phyloP scores from a whole-genome alignment of 306 rosid genomes.

The Trichosanthes truncata region DNA sequence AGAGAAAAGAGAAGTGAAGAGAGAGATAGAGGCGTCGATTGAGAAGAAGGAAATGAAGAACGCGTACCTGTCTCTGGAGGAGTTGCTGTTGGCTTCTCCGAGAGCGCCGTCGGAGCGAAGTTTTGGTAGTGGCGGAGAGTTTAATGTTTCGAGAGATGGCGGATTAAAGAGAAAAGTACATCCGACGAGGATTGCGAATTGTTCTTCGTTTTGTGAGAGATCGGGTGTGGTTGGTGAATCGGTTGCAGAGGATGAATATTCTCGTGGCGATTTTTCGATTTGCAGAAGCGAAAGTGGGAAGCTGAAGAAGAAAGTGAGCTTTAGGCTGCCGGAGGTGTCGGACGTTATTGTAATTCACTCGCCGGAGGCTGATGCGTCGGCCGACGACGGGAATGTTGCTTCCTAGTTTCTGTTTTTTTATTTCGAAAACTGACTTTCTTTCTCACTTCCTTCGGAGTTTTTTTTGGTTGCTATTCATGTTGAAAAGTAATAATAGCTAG shows the following conservation, averaged over 20 bases:
- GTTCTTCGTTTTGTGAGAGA: neutral
- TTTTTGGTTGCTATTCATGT: too few species aligned
- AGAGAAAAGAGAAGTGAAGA: neutral
- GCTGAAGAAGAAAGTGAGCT: conserved; percentile 25
- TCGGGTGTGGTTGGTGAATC: neutral
- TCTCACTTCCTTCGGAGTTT: too few species aligned
- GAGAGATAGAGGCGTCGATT: neutral
- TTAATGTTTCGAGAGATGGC: neutral
- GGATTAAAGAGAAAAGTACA: neutral
- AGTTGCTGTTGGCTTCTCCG: conserved; percentile 4
- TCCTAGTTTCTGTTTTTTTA: neutral
- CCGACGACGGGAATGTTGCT: neutral
- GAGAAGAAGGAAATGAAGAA: neutral
- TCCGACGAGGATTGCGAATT: neutral
- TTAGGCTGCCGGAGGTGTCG: conserved; percentile 28
- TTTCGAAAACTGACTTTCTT: too few species aligned
- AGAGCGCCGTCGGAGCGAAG: neutral
- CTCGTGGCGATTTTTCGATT: neutral
- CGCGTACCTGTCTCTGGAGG: neutral
- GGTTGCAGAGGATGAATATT: neutral
- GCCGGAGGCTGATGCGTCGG: neutral
- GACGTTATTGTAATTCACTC: conserved; percentile 25
- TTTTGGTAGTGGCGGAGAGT: neutral
- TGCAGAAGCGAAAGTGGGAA: conserved; percentile 16
- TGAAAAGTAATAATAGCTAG: too few species aligned